A percentile compares a stretch with the other conserved stretches of the same genome.
These are phyloP conservation scores for Alternaria consortialis DNA, from an alignment of 2,329 filamentous ascomycete genomes.

Conservation along the genomic window DNA sequence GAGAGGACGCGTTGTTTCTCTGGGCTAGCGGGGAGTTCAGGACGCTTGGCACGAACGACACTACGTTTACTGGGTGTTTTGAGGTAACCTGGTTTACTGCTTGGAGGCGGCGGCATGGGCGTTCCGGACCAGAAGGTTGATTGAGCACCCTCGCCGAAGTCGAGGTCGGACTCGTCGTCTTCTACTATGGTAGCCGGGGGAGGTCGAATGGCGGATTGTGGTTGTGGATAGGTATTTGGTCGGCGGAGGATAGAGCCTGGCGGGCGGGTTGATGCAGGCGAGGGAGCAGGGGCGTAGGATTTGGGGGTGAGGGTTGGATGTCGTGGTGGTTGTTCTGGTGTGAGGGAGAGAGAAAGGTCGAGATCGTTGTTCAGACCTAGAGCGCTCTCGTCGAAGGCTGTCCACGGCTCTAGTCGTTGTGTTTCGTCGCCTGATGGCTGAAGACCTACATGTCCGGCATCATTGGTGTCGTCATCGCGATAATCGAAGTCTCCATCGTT, in stretches of 20 bases:
- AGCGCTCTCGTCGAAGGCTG: constrained; percentile 48
- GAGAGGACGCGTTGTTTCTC: constrained; percentile 29
- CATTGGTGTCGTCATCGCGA: constrained; percentile 1
- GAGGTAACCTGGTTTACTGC: constrained; percentile 52
- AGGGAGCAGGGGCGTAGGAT: constrained; percentile 7
- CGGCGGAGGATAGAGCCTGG: constrained; percentile 20
- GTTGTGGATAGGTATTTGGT: constrained; percentile 28
- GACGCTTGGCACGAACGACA: constrained; percentile 46
- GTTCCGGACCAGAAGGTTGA: constrained; percentile 42
- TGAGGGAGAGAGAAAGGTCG: constrained; percentile 42
- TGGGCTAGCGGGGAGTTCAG: constrained; percentile 36
- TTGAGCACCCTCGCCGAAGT: constrained; percentile 15
- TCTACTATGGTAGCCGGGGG: constrained; percentile 32
- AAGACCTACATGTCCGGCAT: constrained; percentile 8
- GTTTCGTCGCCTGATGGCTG: constrained; percentile 38
- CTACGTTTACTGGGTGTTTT: constrained; percentile 57
- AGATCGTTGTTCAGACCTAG: constrained; percentile 39
- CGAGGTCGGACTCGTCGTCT: constrained; percentile 23
- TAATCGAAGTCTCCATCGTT: not conserved
- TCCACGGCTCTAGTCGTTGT: constrained; percentile 49
- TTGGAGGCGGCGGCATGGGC: constrained; percentile 28
- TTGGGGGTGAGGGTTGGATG: constrained; percentile 6
- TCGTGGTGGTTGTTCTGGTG: constrained; percentile 27
- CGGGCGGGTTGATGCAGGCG: constrained; percentile 17
- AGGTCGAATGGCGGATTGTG: constrained; percentile 22